These are phyloP conservation scores for Lipomyces chichibuensis DNA, from an alignment of 805 yeast species.

Conservation along the genomic window DNA sequence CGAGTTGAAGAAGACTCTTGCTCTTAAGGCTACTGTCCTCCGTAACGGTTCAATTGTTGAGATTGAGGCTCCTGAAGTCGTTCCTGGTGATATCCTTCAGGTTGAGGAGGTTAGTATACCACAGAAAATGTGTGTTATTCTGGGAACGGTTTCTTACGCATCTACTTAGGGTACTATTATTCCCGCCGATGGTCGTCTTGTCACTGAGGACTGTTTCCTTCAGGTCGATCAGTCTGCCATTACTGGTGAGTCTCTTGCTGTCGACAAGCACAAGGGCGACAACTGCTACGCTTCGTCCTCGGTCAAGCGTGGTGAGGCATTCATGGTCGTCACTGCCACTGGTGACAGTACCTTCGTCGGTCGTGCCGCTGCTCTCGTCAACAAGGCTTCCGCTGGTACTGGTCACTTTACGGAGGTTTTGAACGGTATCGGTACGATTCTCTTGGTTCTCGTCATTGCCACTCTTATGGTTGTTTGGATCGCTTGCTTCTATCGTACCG, in stretches of 20 bases:
- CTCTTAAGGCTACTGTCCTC: constrained; percentile 82
- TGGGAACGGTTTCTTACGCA: no score
- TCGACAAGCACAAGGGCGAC: constrained; percentile 88
- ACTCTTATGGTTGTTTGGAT: constrained; percentile 90
- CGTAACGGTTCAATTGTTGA: constrained; percentile 80
- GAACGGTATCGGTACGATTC: constrained; percentile 94
- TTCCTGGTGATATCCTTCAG: constrained; percentile 93
- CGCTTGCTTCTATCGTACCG: constrained; percentile 92
- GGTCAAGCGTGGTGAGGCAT: constrained; percentile 93
- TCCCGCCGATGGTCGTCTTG: constrained; percentile 90
- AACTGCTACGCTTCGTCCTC: constrained; percentile 88
- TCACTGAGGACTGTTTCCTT: constrained; percentile 80
- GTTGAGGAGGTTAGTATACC: constrained; percentile 62
- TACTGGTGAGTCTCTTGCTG: constrained; percentile 97
- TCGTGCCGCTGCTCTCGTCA: constrained; percentile 95
- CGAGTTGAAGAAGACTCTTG: constrained; percentile 92
- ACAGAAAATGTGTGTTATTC: no score
- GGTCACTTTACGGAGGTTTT: constrained; percentile 98
- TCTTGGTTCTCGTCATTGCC: constrained; percentile 82
- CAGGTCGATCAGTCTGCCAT: constrained; percentile 96
- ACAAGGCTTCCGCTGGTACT: constrained; percentile 87
- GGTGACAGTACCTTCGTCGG: constrained; percentile 96
- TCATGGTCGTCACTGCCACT: constrained; percentile 91
- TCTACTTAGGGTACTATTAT: constrained; percentile 69
- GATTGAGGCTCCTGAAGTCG: constrained; percentile 80